Conservation (phyloP, 495 filamentous ascomycete genomes). For the Hypoxylon fuscum region DNA sequence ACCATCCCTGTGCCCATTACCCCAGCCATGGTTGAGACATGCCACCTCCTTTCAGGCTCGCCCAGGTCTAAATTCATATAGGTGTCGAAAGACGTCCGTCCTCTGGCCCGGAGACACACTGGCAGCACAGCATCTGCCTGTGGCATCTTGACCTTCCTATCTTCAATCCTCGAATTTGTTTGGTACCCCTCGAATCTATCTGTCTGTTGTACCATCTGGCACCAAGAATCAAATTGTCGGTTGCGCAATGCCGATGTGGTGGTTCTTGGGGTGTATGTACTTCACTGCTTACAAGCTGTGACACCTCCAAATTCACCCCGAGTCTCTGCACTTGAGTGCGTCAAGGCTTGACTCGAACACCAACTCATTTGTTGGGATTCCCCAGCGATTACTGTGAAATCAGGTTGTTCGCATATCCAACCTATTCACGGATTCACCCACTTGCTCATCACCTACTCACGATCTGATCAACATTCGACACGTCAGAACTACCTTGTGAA, state of each 20-base stretch:
- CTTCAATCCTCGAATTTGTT: constrained; percentile 26
- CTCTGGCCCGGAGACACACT: constrained; percentile 11
- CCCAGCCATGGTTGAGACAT: constrained; percentile 37
- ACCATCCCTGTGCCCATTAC: constrained; percentile 20
- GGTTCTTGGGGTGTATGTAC: constrained; percentile 17
- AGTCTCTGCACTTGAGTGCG: constrained; percentile 9
- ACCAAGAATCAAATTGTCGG: constrained; percentile 17
- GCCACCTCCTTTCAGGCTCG: constrained; percentile 17
- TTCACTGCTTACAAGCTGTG: constrained; percentile 19
- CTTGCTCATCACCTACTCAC: constrained; percentile 15
- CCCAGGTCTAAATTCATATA: constrained; percentile 8
- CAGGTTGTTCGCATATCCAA: not conserved
- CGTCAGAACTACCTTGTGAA: not conserved
- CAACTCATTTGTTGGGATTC: constrained; percentile 4
- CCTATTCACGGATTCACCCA: not conserved
- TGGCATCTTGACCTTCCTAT: constrained; percentile 23
- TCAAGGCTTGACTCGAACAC: not conserved
- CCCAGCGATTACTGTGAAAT: not conserved
- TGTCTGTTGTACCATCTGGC: constrained; percentile 34
- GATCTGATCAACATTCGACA: not conserved
- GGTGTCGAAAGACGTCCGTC: constrained; percentile 25
- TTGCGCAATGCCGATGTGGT: constrained; percentile 32
- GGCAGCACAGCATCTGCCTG: constrained; percentile 23
- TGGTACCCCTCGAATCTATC: constrained; percentile 13
- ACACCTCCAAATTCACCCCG: constrained; percentile 6